Evolutionary conservation across 257 asterid species (phyloP).

Genomic region (Linaria vulgaris): DNA sequence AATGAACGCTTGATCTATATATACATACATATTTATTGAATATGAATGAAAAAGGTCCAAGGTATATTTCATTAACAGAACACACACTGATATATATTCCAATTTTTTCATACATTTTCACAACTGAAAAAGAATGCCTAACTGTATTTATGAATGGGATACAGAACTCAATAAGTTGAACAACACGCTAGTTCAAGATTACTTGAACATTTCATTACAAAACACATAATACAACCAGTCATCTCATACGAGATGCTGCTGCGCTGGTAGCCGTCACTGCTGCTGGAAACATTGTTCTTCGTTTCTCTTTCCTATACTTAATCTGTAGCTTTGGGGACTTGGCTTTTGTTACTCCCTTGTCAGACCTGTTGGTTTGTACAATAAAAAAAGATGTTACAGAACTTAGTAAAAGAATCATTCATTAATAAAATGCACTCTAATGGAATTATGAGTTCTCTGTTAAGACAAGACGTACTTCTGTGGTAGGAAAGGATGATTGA

Average conservation of each 20-base stretch:
- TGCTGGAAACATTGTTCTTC: constrained; percentile 38
- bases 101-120: too few species aligned
- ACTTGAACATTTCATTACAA: constrained; percentile 42
- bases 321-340: constrained; percentile 75
- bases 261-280: constrained; percentile 35
- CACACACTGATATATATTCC: too few species aligned
- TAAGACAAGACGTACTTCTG: constrained; percentile 51
- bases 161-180: background rate
- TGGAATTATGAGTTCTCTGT: background rate
- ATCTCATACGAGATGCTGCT: constrained; percentile 72
- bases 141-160: background rate
- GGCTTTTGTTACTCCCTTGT: constrained; percentile 62
- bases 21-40: too few species aligned
- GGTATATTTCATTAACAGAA: too few species aligned
- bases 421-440: too few species aligned
- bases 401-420: too few species aligned
- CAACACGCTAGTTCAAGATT: constrained; percentile 36
- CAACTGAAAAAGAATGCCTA: too few species aligned
- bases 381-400: too few species aligned
- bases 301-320: constrained; percentile 53
- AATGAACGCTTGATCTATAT: too few species aligned
- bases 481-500: constrained; percentile 76
- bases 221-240: constrained; percentile 12
- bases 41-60: too few species aligned
- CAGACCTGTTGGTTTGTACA: constrained; percentile 46